These are phyloP conservation scores for Chaetoceros muelleri DNA, from an alignment of 108 stramenopile species.

Conservation along the genomic window DNA sequence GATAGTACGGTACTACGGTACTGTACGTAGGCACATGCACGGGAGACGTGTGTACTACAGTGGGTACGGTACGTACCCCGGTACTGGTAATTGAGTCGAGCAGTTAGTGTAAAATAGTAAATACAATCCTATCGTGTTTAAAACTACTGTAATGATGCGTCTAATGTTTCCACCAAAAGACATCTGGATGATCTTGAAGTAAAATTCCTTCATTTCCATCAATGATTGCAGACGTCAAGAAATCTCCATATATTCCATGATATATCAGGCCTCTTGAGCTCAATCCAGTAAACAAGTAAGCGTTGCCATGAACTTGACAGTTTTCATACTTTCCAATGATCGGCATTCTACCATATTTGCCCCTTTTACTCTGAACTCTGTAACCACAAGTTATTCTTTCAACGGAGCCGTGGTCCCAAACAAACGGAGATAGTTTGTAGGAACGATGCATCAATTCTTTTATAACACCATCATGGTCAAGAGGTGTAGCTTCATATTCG, in stretches of 20 bases:
- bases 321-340: conserved; percentile 43
- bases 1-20: no score
- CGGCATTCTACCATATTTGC: conserved; percentile 59
- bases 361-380: conserved; percentile 67
- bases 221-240: conserved; percentile 38
- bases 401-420: conserved; percentile 54
- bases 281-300: conserved; percentile 73
- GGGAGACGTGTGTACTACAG: no score
- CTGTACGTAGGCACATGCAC: no score
- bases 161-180: conserved; percentile 40
- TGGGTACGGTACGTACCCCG: no score
- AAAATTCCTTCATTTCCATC: conserved; percentile 17
- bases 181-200: conserved; percentile 15
- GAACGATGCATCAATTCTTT: conserved; percentile 43
- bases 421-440: conserved; percentile 29
- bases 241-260: conserved; percentile 64
- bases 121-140: no score
- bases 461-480: conserved; percentile 27
- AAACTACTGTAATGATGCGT: no score
- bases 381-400: conserved; percentile 43
- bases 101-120: no score
- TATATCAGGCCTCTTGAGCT: conserved; percentile 75
- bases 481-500: conserved; percentile 44
- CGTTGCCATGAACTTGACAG: conserved; percentile 17
- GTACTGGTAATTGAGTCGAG: no score